phyloP scores from a whole-genome alignment of 2,329 filamentous ascomycete species.

The Cladosporium sp. region DNA sequence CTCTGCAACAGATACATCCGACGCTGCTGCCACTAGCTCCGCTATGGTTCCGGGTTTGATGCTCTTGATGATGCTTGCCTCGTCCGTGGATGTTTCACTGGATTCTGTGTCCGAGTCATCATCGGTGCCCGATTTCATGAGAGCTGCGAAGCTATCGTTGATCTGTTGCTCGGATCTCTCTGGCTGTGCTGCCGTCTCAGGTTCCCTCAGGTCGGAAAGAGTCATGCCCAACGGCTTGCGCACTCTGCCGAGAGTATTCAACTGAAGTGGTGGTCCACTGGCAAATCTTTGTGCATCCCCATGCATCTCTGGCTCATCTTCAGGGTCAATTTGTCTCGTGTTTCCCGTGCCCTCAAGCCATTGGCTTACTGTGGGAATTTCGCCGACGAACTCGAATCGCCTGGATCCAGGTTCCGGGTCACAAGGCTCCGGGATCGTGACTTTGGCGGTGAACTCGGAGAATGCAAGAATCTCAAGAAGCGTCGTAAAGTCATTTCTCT shows the following conservation, averaged over 20 bases:
- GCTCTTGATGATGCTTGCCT: neutral
- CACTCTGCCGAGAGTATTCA: constrained; percentile 18
- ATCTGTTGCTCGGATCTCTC: neutral
- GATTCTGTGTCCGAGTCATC: constrained; percentile 5
- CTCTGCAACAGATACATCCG: neutral
- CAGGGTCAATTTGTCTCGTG: constrained; percentile 23
- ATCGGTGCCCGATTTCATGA: constrained; percentile 8
- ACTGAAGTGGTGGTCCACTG: constrained; percentile 14
- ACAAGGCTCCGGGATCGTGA: neutral
- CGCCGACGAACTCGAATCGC: constrained; percentile 19
- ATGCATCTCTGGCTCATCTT: constrained; percentile 23
- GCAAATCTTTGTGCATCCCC: constrained; percentile 26
- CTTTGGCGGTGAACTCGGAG: neutral
- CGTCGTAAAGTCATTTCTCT: constrained; percentile 5
- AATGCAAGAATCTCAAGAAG: constrained; percentile 9
- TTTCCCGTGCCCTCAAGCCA: constrained; percentile 31
- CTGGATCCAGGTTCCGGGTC: neutral
- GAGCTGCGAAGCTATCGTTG: constrained; percentile 1
- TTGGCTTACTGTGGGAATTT: constrained; percentile 23
- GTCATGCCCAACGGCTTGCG: constrained; percentile 24
- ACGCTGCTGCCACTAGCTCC: neutral
- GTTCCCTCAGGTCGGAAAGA: constrained; percentile 15
- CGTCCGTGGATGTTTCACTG: neutral
- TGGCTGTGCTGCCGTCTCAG: constrained; percentile 10
- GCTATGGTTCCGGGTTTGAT: neutral